Conservation (phyloP, 352 stramenopile species). For the Pythium aquatile region DNA sequence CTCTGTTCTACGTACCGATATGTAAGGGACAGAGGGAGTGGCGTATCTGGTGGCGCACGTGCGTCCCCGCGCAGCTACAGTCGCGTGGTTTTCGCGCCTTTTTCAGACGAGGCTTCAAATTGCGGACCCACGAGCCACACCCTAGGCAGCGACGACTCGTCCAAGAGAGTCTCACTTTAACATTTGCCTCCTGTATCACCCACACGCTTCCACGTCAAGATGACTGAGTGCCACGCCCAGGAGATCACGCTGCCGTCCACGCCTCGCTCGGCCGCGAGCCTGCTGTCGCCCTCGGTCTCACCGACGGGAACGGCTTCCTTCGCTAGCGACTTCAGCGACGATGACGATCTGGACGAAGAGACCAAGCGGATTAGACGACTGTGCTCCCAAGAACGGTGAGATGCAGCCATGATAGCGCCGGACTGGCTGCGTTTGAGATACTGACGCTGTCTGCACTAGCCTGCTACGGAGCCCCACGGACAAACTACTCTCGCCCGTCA, state of each 20-base stretch:
- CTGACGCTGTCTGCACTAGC: constrained; percentile 23
- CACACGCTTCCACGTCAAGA: background rate
- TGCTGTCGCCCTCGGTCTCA: constrained; percentile 7
- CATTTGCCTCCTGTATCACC: constrained; percentile 5
- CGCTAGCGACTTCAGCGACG: background rate
- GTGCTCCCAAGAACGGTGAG: constrained; percentile 14
- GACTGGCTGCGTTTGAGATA: background rate
- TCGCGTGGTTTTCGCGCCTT: constrained; percentile 21
- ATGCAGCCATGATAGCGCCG: background rate
- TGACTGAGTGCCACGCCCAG: constrained; percentile 11
- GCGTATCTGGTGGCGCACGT: constrained; percentile 3
- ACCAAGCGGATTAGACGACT: constrained; percentile 2
- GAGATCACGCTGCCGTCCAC: background rate
- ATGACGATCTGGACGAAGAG: constrained; percentile 18
- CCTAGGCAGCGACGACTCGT: background rate
- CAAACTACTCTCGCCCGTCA: constrained; percentile 64
- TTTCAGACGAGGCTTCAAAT: constrained; percentile 20
- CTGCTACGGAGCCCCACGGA: constrained; percentile 64
- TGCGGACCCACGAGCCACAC: constrained; percentile 7
- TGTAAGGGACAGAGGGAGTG: background rate
- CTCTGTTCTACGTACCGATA: background rate
- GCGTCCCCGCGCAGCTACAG: constrained; percentile 4
- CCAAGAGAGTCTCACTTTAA: constrained; percentile 5
- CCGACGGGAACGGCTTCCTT: constrained; percentile 1
- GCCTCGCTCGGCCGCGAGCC: background rate